Evolutionary conservation across 768 basidiomycete species (phyloP), one percentile per base, ranked within the genome.

Genomic region (Steccherinum ochraceum): DNA sequence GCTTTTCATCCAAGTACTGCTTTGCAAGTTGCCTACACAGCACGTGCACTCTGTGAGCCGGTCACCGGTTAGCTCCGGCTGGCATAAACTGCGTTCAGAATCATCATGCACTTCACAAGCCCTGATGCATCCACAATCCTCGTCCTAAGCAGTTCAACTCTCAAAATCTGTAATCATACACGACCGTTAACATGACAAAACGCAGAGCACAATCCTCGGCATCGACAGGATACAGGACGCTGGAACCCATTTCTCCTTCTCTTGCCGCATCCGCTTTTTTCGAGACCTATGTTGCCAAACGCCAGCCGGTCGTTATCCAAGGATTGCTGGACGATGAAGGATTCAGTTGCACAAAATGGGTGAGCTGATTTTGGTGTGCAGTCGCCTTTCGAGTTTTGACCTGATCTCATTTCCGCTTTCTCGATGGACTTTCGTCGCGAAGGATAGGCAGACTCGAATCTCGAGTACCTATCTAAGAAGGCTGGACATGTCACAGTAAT

Each of bases 341-440:
- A 4, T 66, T 66, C 56, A 54, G 56, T 23, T 59, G 56, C 1
- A 25, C 40, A 23, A 51, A 56, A 51, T 66, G 64, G 64, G 64
- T 66, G 44, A 26, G 59, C 50, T 24, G 2, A 7, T 7, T 35
- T 46, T 43, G 10, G 13, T 19, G 42, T 23, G 12, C 20, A 20
- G 26, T 12, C 21, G 10, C 20, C 24, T 23, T 49, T 43, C n/a
- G n/a, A n/a, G n/a, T n/a, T 35, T 30, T 55, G 40, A 52, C 48
- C n/a, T 3, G 16, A n/a, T 12, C 25, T 35, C 4, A 26, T 21
- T n/a, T 46, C 12, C 18, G n/a, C n/a, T 13, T 12, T 45, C 45
- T 16, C 12, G n/a, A 20, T 10, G 1, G 26, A 16, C 35, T 39
- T 11, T n/a, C 35, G 11, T n/a, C n/a, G 35, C 11, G n/a, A 11